Conservation (phyloP, 192 early-diverging fungal genomes). For the Thamnidium elegans region DNA sequence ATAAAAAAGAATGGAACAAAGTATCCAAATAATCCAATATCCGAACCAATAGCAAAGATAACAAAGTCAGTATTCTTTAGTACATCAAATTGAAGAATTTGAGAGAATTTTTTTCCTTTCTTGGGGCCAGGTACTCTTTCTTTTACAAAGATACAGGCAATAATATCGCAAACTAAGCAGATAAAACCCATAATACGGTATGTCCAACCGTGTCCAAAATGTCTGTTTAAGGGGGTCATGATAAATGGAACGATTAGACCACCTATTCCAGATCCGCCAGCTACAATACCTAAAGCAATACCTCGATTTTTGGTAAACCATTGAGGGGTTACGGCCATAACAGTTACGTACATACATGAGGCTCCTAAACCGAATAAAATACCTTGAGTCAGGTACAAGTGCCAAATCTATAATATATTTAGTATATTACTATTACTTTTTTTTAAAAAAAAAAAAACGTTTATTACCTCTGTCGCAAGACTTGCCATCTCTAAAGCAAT, state of each 20-base stretch:
- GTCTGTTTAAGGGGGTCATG: slow-evolving; percentile 50
- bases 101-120: neutral
- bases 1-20: slow-evolving; percentile 34
- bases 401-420: slow-evolving; percentile 48
- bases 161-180: slow-evolving; percentile 3
- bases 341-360: slow-evolving; percentile 18
- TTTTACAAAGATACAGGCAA: slow-evolving; percentile 12
- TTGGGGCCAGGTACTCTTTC: slow-evolving; percentile 5
- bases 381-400: slow-evolving; percentile 58
- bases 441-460: too few relatives aligned
- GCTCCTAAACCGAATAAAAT: slow-evolving; percentile 53
- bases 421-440: too few relatives aligned
- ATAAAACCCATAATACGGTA: slow-evolving; percentile 34
- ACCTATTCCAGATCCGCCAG: slow-evolving; percentile 68
- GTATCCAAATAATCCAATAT: slow-evolving; percentile 20
- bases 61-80: slow-evolving; percentile 24
- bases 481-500: slow-evolving; percentile 25
- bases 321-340: slow-evolving; percentile 44
- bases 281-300: slow-evolving; percentile 52
- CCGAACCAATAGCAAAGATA: slow-evolving; percentile 25
- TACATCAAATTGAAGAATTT: slow-evolving; percentile 22
- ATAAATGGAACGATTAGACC: slow-evolving; percentile 66
- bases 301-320: slow-evolving; percentile 58
- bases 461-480: neutral
- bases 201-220: slow-evolving; percentile 54